Percentiles rank a stretch among this genome's conserved stretches.
Evolutionary conservation across 2,329 filamentous ascomycete species (phyloP).

Genomic region (Claviceps africana): DNA sequence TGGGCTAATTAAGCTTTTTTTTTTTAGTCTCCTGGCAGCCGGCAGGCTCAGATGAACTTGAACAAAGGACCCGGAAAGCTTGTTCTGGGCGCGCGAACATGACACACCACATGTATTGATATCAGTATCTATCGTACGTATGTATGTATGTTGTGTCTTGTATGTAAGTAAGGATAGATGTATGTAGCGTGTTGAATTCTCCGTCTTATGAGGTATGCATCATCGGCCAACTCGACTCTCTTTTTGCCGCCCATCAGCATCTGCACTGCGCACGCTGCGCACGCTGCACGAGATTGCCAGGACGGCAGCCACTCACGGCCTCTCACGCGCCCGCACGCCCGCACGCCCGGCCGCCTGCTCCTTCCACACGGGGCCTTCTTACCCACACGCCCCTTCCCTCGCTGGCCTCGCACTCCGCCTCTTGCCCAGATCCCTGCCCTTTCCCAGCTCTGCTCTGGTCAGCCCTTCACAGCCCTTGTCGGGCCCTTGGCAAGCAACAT

Average conservation of each 20-base stretch:
- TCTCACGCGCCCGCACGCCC: not conserved
- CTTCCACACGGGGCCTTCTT: no score
- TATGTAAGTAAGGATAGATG: no score
- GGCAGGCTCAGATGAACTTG: not conserved
- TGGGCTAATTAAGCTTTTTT: not conserved
- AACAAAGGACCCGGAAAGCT: constrained; percentile 1
- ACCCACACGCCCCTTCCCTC: not conserved
- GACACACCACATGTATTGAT: no score
- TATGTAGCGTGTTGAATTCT: not conserved
- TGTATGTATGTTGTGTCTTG: no score
- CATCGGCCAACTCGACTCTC: not conserved
- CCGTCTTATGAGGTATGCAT: not conserved
- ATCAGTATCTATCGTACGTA: no score
- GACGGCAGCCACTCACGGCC: not conserved
- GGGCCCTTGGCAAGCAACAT: not conserved
- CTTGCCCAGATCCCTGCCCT: not conserved
- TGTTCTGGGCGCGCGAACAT: not conserved
- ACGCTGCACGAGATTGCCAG: not conserved
- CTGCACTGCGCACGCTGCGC: no score
- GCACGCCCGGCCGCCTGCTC: no score
- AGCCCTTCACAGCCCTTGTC: not conserved
- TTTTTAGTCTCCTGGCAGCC: no score
- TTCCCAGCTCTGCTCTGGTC: not conserved
- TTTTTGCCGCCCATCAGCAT: not conserved
- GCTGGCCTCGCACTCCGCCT: not conserved